phyloP scores from a whole-genome alignment of 805 yeast species.

The Candida peoriensis region DNA sequence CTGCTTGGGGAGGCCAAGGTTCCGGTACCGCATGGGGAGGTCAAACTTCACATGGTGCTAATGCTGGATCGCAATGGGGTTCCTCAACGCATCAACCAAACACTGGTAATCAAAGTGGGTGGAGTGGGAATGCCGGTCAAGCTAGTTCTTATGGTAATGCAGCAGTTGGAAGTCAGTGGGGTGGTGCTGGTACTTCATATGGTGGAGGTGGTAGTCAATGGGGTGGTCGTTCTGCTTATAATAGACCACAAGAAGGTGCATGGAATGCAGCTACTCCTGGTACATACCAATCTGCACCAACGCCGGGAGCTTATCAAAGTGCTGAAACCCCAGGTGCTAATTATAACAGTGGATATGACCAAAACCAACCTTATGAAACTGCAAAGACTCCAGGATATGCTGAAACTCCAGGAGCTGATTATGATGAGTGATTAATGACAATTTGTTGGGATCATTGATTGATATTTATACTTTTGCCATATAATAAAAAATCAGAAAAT shows the following conservation, averaged over 20 bases:
- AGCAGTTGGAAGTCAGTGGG: constrained; percentile 31
- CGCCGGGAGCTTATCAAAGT: constrained; percentile 29
- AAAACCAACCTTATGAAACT: constrained; percentile 9
- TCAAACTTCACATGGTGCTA: constrained; percentile 35
- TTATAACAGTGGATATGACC: constrained; percentile 21
- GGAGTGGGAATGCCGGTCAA: constrained; percentile 30
- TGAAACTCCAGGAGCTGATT: constrained; percentile 8
- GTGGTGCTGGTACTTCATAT: constrained; percentile 31
- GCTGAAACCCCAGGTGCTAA: constrained; percentile 36
- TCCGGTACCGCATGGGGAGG: constrained; percentile 40
- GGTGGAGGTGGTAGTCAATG: constrained; percentile 40
- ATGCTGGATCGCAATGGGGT: constrained; percentile 20
- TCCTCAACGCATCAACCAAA: not conserved
- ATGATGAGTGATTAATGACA: constrained; percentile 1
- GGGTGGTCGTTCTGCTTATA: constrained; percentile 28
- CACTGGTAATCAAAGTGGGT: no score
- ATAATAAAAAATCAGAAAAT: not conserved
- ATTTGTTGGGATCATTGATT: not conserved
- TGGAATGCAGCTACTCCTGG: constrained; percentile 28
- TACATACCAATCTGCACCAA: constrained; percentile 24
- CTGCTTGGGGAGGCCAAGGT: constrained; percentile 40
- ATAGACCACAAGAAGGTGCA: constrained; percentile 13
- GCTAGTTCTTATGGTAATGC: constrained; percentile 19
- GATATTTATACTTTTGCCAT: not conserved
- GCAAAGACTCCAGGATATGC: constrained; percentile 17